A percentile compares a stretch with the other conserved stretches of the same genome.
Evolutionary conservation across 202 grass and related monocot genomes (phyloP).

Genomic region (Hordeum pubiflorum): DNA sequence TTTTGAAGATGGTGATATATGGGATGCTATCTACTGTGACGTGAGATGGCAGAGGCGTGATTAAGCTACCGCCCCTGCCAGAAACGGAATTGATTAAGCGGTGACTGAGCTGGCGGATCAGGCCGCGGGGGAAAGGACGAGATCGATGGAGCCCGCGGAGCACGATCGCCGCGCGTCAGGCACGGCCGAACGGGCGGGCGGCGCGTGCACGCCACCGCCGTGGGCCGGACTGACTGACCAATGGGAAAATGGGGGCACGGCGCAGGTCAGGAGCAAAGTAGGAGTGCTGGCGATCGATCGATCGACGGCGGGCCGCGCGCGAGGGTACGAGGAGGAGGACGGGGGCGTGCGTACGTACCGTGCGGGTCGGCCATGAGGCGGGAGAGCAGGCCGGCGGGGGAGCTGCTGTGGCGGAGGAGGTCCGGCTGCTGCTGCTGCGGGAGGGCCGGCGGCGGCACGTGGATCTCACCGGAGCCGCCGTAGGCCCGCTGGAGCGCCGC

Average conservation of each 20-base stretch:
- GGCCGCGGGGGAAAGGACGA: background rate
- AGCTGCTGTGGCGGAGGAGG: constrained; percentile 80
- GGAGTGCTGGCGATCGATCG: background rate
- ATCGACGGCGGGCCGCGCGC: too few species aligned
- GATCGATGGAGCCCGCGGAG: background rate
- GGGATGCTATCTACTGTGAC: too few species aligned
- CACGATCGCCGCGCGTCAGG: too few species aligned
- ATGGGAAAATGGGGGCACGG: background rate
- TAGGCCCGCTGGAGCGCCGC: constrained; percentile 15
- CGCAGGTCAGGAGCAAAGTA: background rate
- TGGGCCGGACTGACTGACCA: background rate
- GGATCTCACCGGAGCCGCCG: constrained; percentile 50
- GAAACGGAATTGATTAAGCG: background rate
- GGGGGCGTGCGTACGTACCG: constrained; percentile 19
- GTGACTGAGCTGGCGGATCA: background rate
- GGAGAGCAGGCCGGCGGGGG: constrained; percentile 68
- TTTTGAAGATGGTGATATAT: too few species aligned
- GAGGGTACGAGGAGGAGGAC: background rate
- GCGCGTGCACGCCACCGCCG: background rate
- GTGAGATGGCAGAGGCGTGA: background rate
- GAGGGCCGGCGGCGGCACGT: constrained; percentile 7
- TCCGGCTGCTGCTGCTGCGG: background rate
- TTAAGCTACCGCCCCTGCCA: background rate
- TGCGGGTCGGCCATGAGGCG: constrained; percentile 67
- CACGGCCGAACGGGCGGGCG: background rate